Conservation (phyloP, 768 basidiomycete genomes). For the Lentinula boryana region DNA sequence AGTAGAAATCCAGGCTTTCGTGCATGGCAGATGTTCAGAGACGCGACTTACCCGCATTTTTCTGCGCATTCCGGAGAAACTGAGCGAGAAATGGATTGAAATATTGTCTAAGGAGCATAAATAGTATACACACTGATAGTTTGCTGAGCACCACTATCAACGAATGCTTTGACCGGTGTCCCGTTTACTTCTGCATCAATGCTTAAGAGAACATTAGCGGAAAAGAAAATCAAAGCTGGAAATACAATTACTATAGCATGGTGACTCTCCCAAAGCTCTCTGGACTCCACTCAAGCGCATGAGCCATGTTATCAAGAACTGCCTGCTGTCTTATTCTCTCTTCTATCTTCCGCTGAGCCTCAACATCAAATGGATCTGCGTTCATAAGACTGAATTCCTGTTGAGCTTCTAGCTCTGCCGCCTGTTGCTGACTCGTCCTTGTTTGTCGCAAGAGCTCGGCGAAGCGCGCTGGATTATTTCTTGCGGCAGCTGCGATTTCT, state of each 20-base stretch:
- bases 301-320: conserved; percentile 87
- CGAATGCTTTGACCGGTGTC: conserved; percentile 88
- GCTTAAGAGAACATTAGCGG: conserved; percentile 28
- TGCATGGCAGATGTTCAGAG: conserved; percentile 1
- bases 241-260: conserved; percentile 84
- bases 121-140: conserved; percentile 74
- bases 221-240: not conserved
- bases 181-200: conserved; percentile 93
- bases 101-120: not conserved
- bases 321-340: conserved; percentile 88
- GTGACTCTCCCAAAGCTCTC: conserved; percentile 91
- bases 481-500: conserved; percentile 71
- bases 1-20: conserved; percentile 5
- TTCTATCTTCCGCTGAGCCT: conserved; percentile 90
- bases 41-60: conserved; percentile 65
- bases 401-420: conserved; percentile 50
- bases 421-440: conserved; percentile 40
- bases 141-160: conserved; percentile 95
- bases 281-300: conserved; percentile 90
- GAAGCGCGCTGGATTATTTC: conserved; percentile 65
- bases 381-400: conserved; percentile 66
- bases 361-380: conserved; percentile 85
- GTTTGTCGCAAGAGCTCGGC: conserved; percentile 64
- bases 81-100: conserved; percentile 20
- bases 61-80: conserved; percentile 94